Evolutionary conservation across 2,329 filamentous ascomycete genomes (phyloP), one percentile per base, ranked within the genome.

Genomic region (Beauveria asiatica): DNA sequence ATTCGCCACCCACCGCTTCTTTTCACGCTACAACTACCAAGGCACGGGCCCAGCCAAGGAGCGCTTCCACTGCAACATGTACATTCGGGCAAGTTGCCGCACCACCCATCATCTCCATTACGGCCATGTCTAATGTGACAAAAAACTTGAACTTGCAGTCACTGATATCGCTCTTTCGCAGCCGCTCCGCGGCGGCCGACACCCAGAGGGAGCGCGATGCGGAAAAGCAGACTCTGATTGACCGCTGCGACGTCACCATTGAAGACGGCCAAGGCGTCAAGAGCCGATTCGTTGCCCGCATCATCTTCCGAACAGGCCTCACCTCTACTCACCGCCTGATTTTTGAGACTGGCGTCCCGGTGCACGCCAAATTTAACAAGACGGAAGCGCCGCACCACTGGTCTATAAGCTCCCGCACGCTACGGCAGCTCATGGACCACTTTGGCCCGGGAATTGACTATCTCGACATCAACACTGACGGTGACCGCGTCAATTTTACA

Each of bases 361-460:
- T 89, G 65, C 88, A 91, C 69, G 89, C 89, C 60, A 84, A 88
- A 53, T 93, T 93, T 70, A 84, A 88, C 70, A 82, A 77, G 56
- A 79, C 81, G 33, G 80, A 84, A 59, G 86, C 88, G 1, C 78
- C 77, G 1, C 89, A 91, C 62, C 80, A 81, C 62, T 93, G 89
- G 89, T 81, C 79, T 11, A 90, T 92, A 61, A 84, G 86, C 17
- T 86, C 88, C 3, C 79, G 84, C 61, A 86, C 86, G 0, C 73
- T 93, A 56, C 83, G 87, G 63, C 88, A 92, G 66, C 82, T 91
- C 63, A 86, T 90, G 73, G 89, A 92, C 62, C 89, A 91, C 68
- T 92, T 92, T 68, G 88, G 88, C 0, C 87, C 87, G 1, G 89
- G 88, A 5, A 90, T 90, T 37, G 89, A 93, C 70, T 87, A 92